Base-by-base conservation (phyloP, 345 rosid genomes). In the Eucalyptus melliodora region DNA sequence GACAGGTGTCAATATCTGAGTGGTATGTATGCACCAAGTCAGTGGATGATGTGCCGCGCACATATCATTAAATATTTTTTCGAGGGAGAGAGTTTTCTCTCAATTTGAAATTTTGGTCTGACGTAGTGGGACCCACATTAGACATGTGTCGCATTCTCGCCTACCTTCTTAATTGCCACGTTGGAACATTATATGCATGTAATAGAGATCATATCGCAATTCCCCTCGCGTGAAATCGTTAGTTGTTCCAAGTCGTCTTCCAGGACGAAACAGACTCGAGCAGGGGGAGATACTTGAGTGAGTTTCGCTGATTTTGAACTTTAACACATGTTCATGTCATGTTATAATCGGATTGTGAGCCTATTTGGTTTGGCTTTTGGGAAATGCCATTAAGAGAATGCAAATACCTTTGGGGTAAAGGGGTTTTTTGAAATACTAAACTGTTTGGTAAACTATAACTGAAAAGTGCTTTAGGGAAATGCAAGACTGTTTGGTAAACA, bases 171-270 rank as follows among this genome's bases (percentile, higher is more conserved):
- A 56, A 9, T 56, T 24, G 62, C 6, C 30, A 11, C 0, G 27
- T 23, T 24, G 62, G 30, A 24, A 56, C 62, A 56, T 11, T 12
- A 56, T 9, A 11, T 56, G 62, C 62, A 56, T 13, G 3, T 1
- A 10, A 56, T 56, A 56, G 11, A n/a, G 77, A 67, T 67, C 37
- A 2, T 7, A n/a, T 67, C 3, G 4, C 77, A 16, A 67, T 67
- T n/a, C 11, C 77, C 77, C 40, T 16, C 2, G 0, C 0, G 10
- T 47, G 30, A n/a, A n/a, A 40, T 13, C 2, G 21, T 15, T 21
- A 17, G 4, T 87, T 24, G 9, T 50, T 55, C 34, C 5, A 19
- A 53, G 59, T 53, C 10, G 1, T 53, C 59, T 53, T 53, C 2
- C 0, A 53, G 5, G 59, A 53, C 0, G 5, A 53, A 53, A 21